phyloP scores from a whole-genome alignment of 345 rosid genomes.

The Crucihimalaya himalaica region DNA sequence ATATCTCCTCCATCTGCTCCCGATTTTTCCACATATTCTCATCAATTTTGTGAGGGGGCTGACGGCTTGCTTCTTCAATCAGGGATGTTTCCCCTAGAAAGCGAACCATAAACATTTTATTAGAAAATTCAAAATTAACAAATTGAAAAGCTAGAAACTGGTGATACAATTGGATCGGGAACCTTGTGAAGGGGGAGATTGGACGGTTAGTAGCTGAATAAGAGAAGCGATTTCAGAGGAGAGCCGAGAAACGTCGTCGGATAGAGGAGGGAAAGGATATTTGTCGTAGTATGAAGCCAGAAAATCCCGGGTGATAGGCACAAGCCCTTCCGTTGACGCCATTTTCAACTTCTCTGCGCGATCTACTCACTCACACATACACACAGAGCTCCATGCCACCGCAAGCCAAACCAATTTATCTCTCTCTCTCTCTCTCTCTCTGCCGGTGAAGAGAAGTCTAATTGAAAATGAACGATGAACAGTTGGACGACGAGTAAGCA shows the following conservation, averaged over 20 bases:
- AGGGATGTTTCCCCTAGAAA: conserved; percentile 56
- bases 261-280: conserved; percentile 68
- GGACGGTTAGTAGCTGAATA: conserved; percentile 51
- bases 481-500: neutral
- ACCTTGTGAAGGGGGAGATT: conserved; percentile 70
- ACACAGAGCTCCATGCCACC: conserved; percentile 4
- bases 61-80: conserved; percentile 58
- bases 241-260: conserved; percentile 68
- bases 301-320: conserved; percentile 79
- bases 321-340: conserved; percentile 87
- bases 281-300: conserved; percentile 81
- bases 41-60: conserved; percentile 86
- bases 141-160: neutral
- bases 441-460: conserved; percentile 22
- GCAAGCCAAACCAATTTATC: neutral
- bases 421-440: neutral
- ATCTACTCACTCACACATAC: conserved; percentile 26
- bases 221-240: conserved; percentile 67
- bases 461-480: neutral
- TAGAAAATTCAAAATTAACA: neutral
- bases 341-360: conserved; percentile 33
- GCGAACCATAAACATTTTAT: neutral
- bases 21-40: conserved; percentile 99
- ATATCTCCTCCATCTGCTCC: conserved; percentile 83
- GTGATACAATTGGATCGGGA: conserved; percentile 1